phyloP scores from a whole-genome alignment of 2,329 filamentous ascomycete genomes.

The Trichoderma sp. region DNA sequence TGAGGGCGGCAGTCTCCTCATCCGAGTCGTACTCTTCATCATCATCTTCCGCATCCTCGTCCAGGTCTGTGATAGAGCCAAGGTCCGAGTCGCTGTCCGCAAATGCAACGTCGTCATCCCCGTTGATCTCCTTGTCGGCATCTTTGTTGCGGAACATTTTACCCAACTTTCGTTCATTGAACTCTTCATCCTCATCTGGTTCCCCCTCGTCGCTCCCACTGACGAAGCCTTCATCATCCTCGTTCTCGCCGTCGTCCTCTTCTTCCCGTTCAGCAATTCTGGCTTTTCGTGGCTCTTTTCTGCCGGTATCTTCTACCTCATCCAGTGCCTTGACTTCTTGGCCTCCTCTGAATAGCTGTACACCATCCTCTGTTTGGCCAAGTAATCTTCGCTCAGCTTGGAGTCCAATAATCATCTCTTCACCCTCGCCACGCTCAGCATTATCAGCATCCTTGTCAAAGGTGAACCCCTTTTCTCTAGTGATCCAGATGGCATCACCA shows the following conservation, averaged over 20 bases:
- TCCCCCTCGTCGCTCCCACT: slow-evolving; percentile 55
- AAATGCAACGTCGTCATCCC: slow-evolving; percentile 77
- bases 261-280: slow-evolving; percentile 62
- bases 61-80: slow-evolving; percentile 72
- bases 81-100: slow-evolving; percentile 97
- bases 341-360: slow-evolving; percentile 83
- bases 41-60: slow-evolving; percentile 47
- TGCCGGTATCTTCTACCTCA: slow-evolving; percentile 57
- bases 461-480: slow-evolving; percentile 68
- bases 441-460: slow-evolving; percentile 70
- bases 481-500: slow-evolving; percentile 93
- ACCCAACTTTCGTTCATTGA: slow-evolving; percentile 60
- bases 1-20: slow-evolving; percentile 70
- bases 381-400: slow-evolving; percentile 81
- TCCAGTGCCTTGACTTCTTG: slow-evolving; percentile 62
- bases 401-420: slow-evolving; percentile 89
- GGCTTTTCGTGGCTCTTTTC: slow-evolving; percentile 60
- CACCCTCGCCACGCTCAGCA: slow-evolving; percentile 83
- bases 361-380: slow-evolving; percentile 77
- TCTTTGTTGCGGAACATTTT: slow-evolving; percentile 58
- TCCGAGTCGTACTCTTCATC: slow-evolving; percentile 57
- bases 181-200: slow-evolving; percentile 58
- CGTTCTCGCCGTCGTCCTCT: slow-evolving; percentile 59
- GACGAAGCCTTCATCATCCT: slow-evolving; percentile 57
- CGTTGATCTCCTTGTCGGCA: slow-evolving; percentile 48